Base-by-base conservation (phyloP, 768 basidiomycete species). In the Pholiota conissans region DNA sequence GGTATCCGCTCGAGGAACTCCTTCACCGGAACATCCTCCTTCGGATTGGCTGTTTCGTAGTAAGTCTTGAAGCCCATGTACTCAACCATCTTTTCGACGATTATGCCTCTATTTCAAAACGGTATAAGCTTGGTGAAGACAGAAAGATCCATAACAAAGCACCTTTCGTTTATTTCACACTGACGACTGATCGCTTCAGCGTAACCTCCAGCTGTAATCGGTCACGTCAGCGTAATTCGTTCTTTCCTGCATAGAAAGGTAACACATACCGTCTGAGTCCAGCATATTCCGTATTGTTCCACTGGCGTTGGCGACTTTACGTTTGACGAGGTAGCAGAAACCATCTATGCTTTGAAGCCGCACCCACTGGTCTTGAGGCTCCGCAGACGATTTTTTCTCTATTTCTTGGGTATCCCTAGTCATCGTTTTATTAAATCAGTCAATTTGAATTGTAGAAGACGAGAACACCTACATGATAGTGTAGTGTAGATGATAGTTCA, bases 31-130 rank as follows among this genome's bases (percentile, higher is more conserved):
- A 90, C 76, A 49, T 93, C 91, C 64, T 94, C 92, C 61, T 87
- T 91, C 6, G 84, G 74, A 0, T 81, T 83, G 1, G 75, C 77
- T n/a, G 81, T 80, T 59, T 88, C 85, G 67, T 92, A 93, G 59
- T 93, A 80, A 0, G 85, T 76, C 73, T 90, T 95, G 79, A 90
- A 95, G 29, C 83, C 76, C 75, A 96, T 90, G 68, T 93, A 97
- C 71, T 98, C 95, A 39, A 93, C 80, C 52, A 96, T 78, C 67
- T 93, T 95, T 73, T 95, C 91, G 1, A 92, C 84, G 32, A 96
- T 86, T 24, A 89, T 81, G 8, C 79, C 85, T 28, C 85, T 86
- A 61, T 18, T 22, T 24, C 27, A 16, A 10, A 49, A 47, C 27
- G 10, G 35, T 22, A 45, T 26, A 16, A 34, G 11, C 22, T 14